These are phyloP conservation scores for Ustilago hordei DNA, from an alignment of 1,284 basidiomycete species.

Conservation along the genomic window DNA sequence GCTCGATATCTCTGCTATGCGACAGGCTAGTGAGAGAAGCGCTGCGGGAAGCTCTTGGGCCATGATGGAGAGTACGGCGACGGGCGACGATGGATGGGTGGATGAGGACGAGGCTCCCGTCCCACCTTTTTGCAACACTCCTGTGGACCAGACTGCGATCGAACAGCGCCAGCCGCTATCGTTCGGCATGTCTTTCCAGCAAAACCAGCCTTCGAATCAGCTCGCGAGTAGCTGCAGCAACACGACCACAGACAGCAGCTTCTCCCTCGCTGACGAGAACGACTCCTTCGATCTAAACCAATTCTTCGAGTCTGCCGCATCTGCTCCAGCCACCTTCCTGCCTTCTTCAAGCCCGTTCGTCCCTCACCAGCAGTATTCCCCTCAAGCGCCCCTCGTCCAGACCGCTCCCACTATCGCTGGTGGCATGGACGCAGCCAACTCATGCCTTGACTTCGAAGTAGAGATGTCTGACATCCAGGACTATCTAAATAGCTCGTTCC, in stretches of 20 bases:
- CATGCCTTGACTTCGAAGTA: conserved; percentile 16
- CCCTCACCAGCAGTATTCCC: conserved; percentile 8
- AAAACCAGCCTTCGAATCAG: background rate
- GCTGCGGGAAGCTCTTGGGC: conserved; percentile 23
- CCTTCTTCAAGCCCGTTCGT: background rate
- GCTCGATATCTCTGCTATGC: conserved; percentile 2
- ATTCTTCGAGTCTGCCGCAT: conserved; percentile 10
- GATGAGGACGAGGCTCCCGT: conserved; percentile 23
- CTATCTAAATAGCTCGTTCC: conserved; percentile 10
- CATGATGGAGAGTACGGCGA: conserved; percentile 5
- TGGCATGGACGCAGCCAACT: background rate
- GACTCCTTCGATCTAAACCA: conserved; percentile 13
- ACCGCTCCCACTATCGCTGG: background rate
- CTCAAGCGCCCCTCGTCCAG: background rate
- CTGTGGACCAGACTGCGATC: background rate
- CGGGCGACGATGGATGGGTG: conserved; percentile 45
- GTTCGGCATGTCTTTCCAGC: background rate
- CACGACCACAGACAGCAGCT: background rate
- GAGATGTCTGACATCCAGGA: conserved; percentile 29
- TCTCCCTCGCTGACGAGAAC: conserved; percentile 2
- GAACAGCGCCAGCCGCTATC: background rate
- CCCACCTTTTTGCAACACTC: background rate
- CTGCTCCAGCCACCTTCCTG: background rate
- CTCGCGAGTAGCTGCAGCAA: background rate
- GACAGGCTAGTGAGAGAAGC: background rate